These are phyloP conservation scores for Fusarium pseudoanthophilum DNA, from an alignment of 2,329 filamentous ascomycete genomes.

Conservation along the genomic window DNA sequence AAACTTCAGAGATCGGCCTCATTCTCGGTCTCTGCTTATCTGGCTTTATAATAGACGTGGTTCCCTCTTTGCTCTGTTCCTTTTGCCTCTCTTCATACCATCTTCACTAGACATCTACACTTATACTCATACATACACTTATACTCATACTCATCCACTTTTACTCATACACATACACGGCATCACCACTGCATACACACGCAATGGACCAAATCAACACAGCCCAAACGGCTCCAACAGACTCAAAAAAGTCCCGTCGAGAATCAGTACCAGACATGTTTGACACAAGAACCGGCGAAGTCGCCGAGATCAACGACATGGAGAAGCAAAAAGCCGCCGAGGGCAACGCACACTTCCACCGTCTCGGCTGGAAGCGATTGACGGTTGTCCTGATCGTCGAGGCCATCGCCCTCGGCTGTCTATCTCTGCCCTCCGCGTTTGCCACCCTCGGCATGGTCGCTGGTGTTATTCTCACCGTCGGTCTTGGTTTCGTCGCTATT, in stretches of 20 bases:
- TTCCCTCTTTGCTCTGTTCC: not conserved
- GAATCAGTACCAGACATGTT: slow-evolving; percentile 41
- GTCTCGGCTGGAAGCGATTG: slow-evolving; percentile 67
- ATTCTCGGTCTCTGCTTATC: slow-evolving; percentile 34
- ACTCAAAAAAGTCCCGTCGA: slow-evolving; percentile 14
- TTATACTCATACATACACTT: not conserved
- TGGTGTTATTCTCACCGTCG: slow-evolving; percentile 56
- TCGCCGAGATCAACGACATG: slow-evolving; percentile 56
- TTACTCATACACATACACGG: no score
- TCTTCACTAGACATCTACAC: not conserved
- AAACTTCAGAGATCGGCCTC: slow-evolving; percentile 30
- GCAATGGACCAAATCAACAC: slow-evolving; percentile 35
- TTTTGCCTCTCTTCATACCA: not conserved
- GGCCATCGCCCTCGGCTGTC: slow-evolving; percentile 64
- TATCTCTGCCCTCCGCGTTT: slow-evolving; percentile 63
- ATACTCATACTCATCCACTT: not conserved
- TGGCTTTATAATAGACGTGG: slow-evolving; percentile 5
- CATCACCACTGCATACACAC: not conserved
- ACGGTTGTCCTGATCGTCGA: slow-evolving; percentile 67
- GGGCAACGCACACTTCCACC: slow-evolving; percentile 61
- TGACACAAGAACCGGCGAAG: slow-evolving; percentile 46
- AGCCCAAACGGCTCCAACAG: slow-evolving; percentile 11
- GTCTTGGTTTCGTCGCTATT: slow-evolving; percentile 58
- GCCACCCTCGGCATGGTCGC: slow-evolving; percentile 65
- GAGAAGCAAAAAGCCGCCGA: slow-evolving; percentile 59